A percentile compares a stretch with the other conserved stretches of the same genome.
Evolutionary conservation across 192 early-diverging fungal genomes (phyloP).

Genomic region (Umbelopsis isabellina): DNA sequence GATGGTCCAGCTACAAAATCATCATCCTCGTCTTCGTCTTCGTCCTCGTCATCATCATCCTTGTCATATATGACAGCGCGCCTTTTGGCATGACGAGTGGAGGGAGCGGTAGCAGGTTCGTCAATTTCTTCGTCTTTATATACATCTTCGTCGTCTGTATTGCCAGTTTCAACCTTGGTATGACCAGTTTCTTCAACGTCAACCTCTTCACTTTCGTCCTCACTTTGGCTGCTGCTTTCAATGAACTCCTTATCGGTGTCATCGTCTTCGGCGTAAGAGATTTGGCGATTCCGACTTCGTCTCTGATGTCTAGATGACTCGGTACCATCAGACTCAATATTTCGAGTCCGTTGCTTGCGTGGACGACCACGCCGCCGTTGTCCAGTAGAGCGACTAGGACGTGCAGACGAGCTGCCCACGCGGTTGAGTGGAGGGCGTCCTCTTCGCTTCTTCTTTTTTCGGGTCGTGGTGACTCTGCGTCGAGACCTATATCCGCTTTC

Average conservation of each 20-base stretch:
- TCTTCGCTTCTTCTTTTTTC: constrained; percentile 9
- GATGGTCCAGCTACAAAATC: constrained; percentile 12
- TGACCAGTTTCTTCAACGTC: constrained; percentile 41
- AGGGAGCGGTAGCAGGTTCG: constrained; percentile 27
- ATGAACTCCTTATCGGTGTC: constrained; percentile 34
- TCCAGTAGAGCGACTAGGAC: neutral
- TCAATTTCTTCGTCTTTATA: constrained; percentile 33
- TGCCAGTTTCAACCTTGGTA: constrained; percentile 24
- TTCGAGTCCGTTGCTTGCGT: neutral
- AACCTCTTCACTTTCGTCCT: constrained; percentile 45
- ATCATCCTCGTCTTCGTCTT: constrained; percentile 18
- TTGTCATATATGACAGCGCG: constrained; percentile 6
- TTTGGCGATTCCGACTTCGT: constrained; percentile 31
- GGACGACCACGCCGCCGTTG: constrained; percentile 11
- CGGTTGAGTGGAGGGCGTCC: neutral
- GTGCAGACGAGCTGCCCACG: neutral
- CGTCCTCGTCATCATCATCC: constrained; percentile 4
- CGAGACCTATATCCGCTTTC: constrained; percentile 27
- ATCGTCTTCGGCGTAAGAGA: constrained; percentile 28
- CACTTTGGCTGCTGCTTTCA: constrained; percentile 27
- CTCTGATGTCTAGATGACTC: constrained; percentile 30
- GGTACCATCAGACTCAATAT: constrained; percentile 21
- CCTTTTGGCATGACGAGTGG: constrained; percentile 14
- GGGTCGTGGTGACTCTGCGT: constrained; percentile 30
- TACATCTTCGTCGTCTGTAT: constrained; percentile 29